Conservation (phyloP, 352 stramenopile genomes). For the Thalassiosira pacifica region DNA sequence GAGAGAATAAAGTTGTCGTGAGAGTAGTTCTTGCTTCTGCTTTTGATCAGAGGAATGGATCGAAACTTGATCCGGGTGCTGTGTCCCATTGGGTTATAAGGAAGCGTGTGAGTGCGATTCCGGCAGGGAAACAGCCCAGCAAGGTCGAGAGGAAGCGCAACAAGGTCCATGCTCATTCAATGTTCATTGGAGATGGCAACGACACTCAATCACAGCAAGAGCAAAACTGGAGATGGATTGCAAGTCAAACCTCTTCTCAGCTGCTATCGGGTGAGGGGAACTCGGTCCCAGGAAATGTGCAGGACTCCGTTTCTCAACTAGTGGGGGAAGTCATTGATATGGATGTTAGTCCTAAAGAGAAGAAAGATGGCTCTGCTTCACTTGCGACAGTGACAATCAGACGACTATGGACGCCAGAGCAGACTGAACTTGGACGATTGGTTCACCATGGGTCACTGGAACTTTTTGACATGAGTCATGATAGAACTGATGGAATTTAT, state of each 20-base stretch:
- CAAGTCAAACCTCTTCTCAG: conserved; percentile 27
- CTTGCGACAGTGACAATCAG: conserved; percentile 74
- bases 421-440: conserved; percentile 62
- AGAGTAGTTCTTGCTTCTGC: conserved; percentile 52
- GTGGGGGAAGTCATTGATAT: conserved; percentile 78
- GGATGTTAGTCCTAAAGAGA: conserved; percentile 24
- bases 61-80: conserved; percentile 26
- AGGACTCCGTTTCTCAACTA: conserved; percentile 51
- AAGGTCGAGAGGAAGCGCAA: conserved; percentile 41
- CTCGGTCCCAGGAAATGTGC: conserved; percentile 18
- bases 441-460: conserved; percentile 52
- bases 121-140: conserved; percentile 30
- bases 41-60: conserved; percentile 43
- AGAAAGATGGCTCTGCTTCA: conserved; percentile 35
- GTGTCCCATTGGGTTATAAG: conserved; percentile 71
- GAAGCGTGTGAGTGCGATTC: conserved; percentile 62
- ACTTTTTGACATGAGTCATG: conserved; percentile 61
- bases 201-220: conserved; percentile 74
- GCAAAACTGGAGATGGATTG: conserved; percentile 79
- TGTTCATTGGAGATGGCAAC: conserved; percentile 77
- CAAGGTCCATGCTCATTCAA: conserved; percentile 36
- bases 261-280: not conserved
- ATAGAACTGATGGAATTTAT: conserved; percentile 30
- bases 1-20: conserved; percentile 66
- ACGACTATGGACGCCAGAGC: conserved; percentile 74